Conservation (phyloP, 1,284 basidiomycete genomes). For the Mycosarcoma maydis region DNA sequence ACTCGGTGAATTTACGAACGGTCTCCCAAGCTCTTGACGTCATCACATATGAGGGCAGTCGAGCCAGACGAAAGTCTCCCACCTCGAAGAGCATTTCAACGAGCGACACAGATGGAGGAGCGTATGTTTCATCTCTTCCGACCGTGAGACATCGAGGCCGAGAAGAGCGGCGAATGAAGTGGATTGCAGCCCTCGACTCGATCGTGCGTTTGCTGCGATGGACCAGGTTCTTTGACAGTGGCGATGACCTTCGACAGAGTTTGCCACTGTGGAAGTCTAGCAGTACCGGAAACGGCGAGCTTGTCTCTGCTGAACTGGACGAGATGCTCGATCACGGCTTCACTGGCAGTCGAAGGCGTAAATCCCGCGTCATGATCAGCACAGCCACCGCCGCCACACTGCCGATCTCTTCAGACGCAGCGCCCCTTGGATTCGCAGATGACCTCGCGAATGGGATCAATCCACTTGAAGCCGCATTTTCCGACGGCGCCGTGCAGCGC, state of each 20-base stretch:
- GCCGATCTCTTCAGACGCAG: slow-evolving; percentile 5
- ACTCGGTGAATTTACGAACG: slow-evolving; percentile 27
- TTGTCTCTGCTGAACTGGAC: slow-evolving; percentile 21
- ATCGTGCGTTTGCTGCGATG: slow-evolving; percentile 35
- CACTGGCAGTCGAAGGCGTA: not conserved
- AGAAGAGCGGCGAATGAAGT: slow-evolving; percentile 13
- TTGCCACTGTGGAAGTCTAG: slow-evolving; percentile 32
- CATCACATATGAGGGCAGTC: not conserved
- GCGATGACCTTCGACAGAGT: slow-evolving; percentile 21
- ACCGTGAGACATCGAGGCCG: not conserved
- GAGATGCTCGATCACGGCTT: slow-evolving; percentile 21
- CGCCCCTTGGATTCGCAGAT: not conserved
- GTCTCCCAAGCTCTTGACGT: slow-evolving; percentile 18
- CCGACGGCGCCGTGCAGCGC: slow-evolving; percentile 9
- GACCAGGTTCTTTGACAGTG: slow-evolving; percentile 35
- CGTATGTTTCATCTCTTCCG: not conserved
- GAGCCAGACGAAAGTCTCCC: not conserved
- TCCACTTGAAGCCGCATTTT: not conserved
- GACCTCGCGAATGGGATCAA: not conserved
- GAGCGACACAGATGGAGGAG: not conserved
- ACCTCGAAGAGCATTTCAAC: not conserved
- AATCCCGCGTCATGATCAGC: not conserved
- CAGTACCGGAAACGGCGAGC: slow-evolving; percentile 9
- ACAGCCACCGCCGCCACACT: slow-evolving; percentile 11
- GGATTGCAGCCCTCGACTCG: slow-evolving; percentile 20